Conservation (phyloP, 2,329 filamentous ascomycete genomes). For the Fusarium compactum region DNA sequence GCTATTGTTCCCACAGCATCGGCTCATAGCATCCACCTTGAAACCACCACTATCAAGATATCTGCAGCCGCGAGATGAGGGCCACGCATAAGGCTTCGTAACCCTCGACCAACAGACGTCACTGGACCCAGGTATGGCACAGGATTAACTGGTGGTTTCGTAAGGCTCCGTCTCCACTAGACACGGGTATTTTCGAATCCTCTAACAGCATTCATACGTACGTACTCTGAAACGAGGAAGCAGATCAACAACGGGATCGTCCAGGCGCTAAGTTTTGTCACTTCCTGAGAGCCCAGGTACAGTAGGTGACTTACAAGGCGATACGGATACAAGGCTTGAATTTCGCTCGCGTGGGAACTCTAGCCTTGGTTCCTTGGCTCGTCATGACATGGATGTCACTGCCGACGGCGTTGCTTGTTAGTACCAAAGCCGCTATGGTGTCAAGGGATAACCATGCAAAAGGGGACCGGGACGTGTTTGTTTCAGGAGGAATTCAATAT, state of each 20-base stretch:
- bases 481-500: constrained; percentile 32
- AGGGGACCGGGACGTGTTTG: not conserved
- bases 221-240: constrained; percentile 44
- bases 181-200: constrained; percentile 22
- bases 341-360: constrained; percentile 21
- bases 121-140: constrained; percentile 35
- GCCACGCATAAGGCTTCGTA: constrained; percentile 41
- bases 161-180: constrained; percentile 33
- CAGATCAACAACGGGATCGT: constrained; percentile 42
- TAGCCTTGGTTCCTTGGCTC: constrained; percentile 18
- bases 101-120: constrained; percentile 39
- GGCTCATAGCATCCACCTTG: constrained; percentile 36
- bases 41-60: constrained; percentile 26
- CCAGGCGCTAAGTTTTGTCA: constrained; percentile 30
- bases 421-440: not conserved
- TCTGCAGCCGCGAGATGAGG: constrained; percentile 31
- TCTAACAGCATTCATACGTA: constrained; percentile 17
- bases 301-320: constrained; percentile 33
- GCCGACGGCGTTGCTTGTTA: not conserved
- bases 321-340: constrained; percentile 18
- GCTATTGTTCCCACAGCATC: constrained; percentile 31
- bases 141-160: constrained; percentile 36
- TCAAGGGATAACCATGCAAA: constrained; percentile 15
- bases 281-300: not conserved
- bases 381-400: constrained; percentile 7